Percentiles rank a stretch among this genome's conserved stretches.
These are phyloP conservation scores for Pochonia chlamydosporia DNA, from an alignment of 2,329 filamentous ascomycete species.

Conservation along the genomic window DNA sequence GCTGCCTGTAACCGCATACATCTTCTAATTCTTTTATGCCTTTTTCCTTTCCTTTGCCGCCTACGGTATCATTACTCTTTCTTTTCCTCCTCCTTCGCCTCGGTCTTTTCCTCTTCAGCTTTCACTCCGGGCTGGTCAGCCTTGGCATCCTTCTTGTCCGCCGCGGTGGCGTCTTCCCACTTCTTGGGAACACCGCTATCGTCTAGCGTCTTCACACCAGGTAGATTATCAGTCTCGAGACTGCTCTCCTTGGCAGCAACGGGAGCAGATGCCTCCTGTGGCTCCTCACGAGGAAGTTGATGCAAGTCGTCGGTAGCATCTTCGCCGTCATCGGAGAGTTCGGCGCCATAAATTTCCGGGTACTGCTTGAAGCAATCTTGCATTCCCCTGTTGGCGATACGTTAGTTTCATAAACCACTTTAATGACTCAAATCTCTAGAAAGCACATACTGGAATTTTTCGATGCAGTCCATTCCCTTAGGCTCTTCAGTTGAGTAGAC, in stretches of 20 bases:
- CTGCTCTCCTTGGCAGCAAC: constrained; percentile 2
- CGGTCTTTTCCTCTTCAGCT: constrained; percentile 11
- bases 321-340: constrained; percentile 67
- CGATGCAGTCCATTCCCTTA: constrained; percentile 96
- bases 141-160: constrained; percentile 18
- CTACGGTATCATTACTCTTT: not conserved
- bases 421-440: no score
- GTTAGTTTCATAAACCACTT: not conserved
- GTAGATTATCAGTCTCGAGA: constrained; percentile 11
- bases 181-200: constrained; percentile 10
- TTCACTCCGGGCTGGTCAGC: constrained; percentile 8
- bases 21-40: not conserved
- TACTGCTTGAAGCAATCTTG: constrained; percentile 93
- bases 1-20: not conserved
- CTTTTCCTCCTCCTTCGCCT: constrained; percentile 13
- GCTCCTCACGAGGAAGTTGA: constrained; percentile 8
- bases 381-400: constrained; percentile 63
- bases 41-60: not conserved
- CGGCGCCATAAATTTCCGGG: constrained; percentile 87
- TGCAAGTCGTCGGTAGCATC: constrained; percentile 18
- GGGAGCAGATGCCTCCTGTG: not conserved
- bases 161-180: constrained; percentile 24
- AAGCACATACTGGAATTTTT: constrained; percentile 82
- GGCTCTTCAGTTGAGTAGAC: constrained; percentile 92
- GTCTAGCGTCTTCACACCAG: constrained; percentile 4